Base-by-base conservation (phyloP, 345 rosid genomes). In the Syzygium aqueum region DNA sequence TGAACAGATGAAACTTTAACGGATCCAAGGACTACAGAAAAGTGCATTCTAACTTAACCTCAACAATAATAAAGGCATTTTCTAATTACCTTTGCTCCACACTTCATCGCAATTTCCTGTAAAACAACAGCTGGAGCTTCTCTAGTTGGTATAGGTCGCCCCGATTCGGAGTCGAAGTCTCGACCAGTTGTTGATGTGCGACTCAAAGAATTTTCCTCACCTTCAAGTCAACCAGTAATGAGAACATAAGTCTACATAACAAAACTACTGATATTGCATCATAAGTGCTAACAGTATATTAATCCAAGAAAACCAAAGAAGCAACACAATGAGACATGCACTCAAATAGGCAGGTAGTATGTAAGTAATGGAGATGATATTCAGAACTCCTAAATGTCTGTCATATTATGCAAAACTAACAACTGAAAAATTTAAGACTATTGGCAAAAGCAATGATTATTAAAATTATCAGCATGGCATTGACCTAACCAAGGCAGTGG, bases 31-130 rank as follows among this genome's bases (percentile, higher is more conserved):
- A 30, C 23, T 22, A 49, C 14, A 59, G 78, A 33, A 53, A 9
- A 17, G 15, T 30, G 67, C 67, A 50, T 78, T 51, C 80, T 85
- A 88, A 51, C 12, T 51, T n/a, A 63, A 82, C 91, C 78, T 37
- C 43, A 22, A 40, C 63, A 53, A 84, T n/a, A 50, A 28, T 33
- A 56, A 73, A 52, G 5, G n/a, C 51, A 23, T 14, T 84, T 59
- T 80, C 59, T 30, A 22, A 43, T 67, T 93, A 96, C 99, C 98
- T 95, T 98, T 85, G 96, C 73, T 90, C 99, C 98, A 90, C 97
- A 96, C 90, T 93, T 96, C 88, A 86, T 89, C 49, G 99, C 99
- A 92, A 98, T 96, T 67, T 91, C 96, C 88, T 92, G 97, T 87
- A 98, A 90, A 77, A 89, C 94, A 84, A 85, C 92, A 84, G 91